Evolutionary conservation across 306 rosid species (phyloP), one percentile per base, ranked within the genome.

Genomic region (Citrullus colocynthis): DNA sequence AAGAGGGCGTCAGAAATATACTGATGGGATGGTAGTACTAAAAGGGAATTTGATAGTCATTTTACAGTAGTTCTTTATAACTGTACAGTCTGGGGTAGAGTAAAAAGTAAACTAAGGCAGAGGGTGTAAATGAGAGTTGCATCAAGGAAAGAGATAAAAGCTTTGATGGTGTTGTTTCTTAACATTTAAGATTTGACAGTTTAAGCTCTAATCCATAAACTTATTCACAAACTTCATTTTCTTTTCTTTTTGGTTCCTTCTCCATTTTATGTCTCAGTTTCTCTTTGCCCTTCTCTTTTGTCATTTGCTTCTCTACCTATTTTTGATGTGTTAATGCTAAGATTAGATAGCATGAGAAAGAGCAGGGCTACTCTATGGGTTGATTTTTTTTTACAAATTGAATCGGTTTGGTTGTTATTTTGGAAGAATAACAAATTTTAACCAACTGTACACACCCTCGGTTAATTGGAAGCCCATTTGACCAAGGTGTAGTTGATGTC

Each of bases 11-110:
- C 18, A 78, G 86, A 79, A 83, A 89, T 82, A 87, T 67, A 56
- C 66, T 89, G 76, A 89, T 89, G 90, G 93, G 93, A 64, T 87
- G 89, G 90, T 49, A 66, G 20, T 6, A 34, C 10, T 55, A 9
- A 5, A 51, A 51, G 15, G 4, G 32, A 56, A 32, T 32, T 32
- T 56, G 45, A 21, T 74, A 37, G 66, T 36, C 39, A 67, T 67
- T 44, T 70, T 44, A 70, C 57, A 70, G 34, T 69, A 69, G 75
- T 7, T 41, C 4, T 42, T 42, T 69, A 17, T 10, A 70, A 70
- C 32, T 70, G 76, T 72, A 72, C 76, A 72, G 76, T 72, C 0
- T 28, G 55, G 39, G 10, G 39, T 70, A 71, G 76, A 71, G 41
- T 71, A 6, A 15, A 65, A 70, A 44, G 58, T 1, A 45, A 48